Conservation (phyloP, 2,329 filamentous ascomycete genomes). For the Sphaerulina vaccinii region DNA sequence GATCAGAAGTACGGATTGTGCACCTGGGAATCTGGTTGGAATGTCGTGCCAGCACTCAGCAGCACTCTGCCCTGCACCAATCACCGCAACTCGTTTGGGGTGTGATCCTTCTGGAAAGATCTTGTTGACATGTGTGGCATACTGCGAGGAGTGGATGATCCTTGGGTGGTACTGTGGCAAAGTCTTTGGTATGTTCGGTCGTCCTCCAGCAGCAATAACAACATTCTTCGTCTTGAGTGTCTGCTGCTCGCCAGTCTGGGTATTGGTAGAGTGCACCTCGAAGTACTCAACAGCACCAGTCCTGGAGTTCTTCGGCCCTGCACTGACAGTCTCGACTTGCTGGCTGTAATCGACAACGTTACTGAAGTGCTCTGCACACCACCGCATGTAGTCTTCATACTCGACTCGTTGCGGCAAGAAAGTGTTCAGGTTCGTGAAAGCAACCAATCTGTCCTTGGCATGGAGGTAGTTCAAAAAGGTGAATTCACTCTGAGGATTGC, state of each 20-base stretch:
- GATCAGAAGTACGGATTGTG: slow-evolving; percentile 75
- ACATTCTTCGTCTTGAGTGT: slow-evolving; percentile 64
- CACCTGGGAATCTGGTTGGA: slow-evolving; percentile 77
- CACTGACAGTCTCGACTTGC: slow-evolving; percentile 71
- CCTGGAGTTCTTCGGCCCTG: slow-evolving; percentile 50
- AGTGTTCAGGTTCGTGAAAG: slow-evolving; percentile 87
- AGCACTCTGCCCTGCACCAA: slow-evolving; percentile 88
- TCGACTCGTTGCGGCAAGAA: slow-evolving; percentile 83
- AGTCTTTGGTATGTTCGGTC: slow-evolving; percentile 67
- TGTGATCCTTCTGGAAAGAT: slow-evolving; percentile 57
- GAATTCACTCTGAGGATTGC: slow-evolving; percentile 85
- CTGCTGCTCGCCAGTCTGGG: slow-evolving; percentile 55
- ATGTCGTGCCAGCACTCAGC: slow-evolving; percentile 95
- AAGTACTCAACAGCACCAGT: slow-evolving; percentile 62
- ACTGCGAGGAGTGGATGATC: slow-evolving; percentile 87
- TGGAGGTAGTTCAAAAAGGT: slow-evolving; percentile 96
- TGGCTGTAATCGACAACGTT: slow-evolving; percentile 71
- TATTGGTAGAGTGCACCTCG: slow-evolving; percentile 64
- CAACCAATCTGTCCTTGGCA: slow-evolving; percentile 73
- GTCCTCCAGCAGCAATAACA: slow-evolving; percentile 66
- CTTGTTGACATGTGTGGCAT: slow-evolving; percentile 63
- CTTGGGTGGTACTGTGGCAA: slow-evolving; percentile 69
- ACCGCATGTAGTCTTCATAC: slow-evolving; percentile 93
- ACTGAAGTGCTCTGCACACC: slow-evolving; percentile 81
- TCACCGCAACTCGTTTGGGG: slow-evolving; percentile 73